phyloP scores from a whole-genome alignment of 2,329 filamentous ascomycete species.

The Cladophialophora psammophila region DNA sequence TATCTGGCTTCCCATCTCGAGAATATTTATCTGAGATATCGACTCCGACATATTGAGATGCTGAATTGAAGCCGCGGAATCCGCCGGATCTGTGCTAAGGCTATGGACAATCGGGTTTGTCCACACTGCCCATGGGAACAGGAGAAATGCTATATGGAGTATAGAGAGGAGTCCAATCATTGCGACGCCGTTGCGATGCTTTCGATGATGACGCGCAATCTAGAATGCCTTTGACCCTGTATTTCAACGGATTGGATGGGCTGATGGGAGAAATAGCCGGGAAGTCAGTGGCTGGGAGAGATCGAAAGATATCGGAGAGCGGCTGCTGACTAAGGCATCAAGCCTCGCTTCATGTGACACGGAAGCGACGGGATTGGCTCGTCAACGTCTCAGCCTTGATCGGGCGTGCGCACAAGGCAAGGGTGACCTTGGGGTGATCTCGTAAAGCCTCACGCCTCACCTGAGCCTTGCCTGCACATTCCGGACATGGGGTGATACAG shows the following conservation, averaged over 20 bases:
- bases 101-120: constrained; percentile 5
- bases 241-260: neutral
- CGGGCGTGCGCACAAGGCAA: too few relatives aligned
- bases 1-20: neutral
- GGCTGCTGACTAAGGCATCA: constrained; percentile 20
- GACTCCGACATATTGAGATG: constrained; percentile 3
- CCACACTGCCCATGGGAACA: constrained; percentile 4
- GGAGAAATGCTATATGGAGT: constrained; percentile 10
- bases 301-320: constrained; percentile 2
- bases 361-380: constrained; percentile 19
- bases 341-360: constrained; percentile 14
- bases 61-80: constrained; percentile 21
- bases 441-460: constrained; percentile 8
- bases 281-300: constrained; percentile 11
- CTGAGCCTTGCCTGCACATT: constrained; percentile 26
- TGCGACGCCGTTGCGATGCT: constrained; percentile 8
- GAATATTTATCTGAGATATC: constrained; percentile 10
- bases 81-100: constrained; percentile 16
- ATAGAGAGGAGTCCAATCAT: constrained; percentile 8
- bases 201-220: constrained; percentile 2
- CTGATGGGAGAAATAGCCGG: constrained; percentile 4
- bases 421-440: too few relatives aligned
- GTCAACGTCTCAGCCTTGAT: constrained; percentile 6
- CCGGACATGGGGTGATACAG: constrained; percentile 59
- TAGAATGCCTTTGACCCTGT: neutral